Percentiles rank a stretch among this genome's conserved stretches.
Evolutionary conservation across 164 flowering plant genomes (phyloP).

Genomic region (Litsea cubeba): DNA sequence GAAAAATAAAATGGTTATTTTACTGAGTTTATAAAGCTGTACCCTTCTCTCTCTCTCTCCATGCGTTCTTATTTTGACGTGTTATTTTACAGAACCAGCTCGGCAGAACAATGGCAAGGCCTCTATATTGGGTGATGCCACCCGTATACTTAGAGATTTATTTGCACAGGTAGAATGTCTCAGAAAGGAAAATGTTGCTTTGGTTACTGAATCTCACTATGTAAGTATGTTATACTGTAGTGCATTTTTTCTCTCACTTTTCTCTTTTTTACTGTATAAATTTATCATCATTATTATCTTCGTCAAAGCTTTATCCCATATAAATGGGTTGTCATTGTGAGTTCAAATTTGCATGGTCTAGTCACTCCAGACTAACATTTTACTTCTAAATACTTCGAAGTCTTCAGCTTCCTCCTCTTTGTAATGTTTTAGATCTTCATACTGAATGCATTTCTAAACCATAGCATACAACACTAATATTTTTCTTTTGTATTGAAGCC

Average conservation of each 20-base stretch:
- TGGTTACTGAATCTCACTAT: slow-evolving; percentile 54
- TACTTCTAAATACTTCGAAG: neutral
- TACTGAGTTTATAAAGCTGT: no score
- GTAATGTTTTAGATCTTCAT: no score
- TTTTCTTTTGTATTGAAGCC: no score
- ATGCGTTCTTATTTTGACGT: neutral
- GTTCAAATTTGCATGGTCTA: no score
- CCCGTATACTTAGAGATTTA: slow-evolving; percentile 39
- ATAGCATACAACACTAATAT: no score
- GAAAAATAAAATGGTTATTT: neutral
- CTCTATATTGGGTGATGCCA: slow-evolving; percentile 43
- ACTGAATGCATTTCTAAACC: no score
- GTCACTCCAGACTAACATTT: no score
- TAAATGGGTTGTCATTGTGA: no score
- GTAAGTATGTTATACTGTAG: slow-evolving; percentile 32
- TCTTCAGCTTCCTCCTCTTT: neutral
- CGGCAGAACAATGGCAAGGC: slow-evolving; percentile 56
- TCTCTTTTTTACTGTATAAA: neutral
- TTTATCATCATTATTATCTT: neutral
- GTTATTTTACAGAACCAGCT: slow-evolving; percentile 29
- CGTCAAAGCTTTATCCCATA: neutral
- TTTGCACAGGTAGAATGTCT: slow-evolving; percentile 41
- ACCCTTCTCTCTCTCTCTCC: no score
- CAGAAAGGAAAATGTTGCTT: slow-evolving; percentile 44
- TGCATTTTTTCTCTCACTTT: neutral